phyloP scores from a whole-genome alignment of 140 eudicot genomes.

The Cichorium intybus region DNA sequence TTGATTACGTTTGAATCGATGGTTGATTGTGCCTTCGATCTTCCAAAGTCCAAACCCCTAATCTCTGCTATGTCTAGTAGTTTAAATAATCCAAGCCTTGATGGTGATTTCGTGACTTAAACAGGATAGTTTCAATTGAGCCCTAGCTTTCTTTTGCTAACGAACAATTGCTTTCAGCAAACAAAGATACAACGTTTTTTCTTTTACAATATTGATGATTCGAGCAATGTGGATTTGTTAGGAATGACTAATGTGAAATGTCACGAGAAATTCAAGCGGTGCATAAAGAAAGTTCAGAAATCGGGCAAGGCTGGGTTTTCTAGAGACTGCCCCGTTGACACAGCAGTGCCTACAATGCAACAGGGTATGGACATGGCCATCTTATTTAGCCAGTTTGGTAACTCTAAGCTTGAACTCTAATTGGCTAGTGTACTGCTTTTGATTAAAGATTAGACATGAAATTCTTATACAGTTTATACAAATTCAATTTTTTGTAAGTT shows the following conservation, averaged over 20 bases:
- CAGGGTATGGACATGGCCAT: slow-evolving; percentile 98
- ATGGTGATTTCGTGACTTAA: slow-evolving; percentile 11
- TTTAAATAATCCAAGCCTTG: neutral
- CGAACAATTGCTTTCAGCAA: slow-evolving; percentile 5
- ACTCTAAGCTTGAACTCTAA: slow-evolving; percentile 67
- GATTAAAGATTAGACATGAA: slow-evolving; percentile 4
- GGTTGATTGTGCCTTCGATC: neutral
- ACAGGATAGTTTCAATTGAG: slow-evolving; percentile 1
- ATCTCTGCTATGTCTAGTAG: neutral
- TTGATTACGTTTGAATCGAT: neutral
- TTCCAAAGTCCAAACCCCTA: too few species aligned
- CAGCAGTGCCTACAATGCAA: slow-evolving; percentile 78
- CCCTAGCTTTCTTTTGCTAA: slow-evolving; percentile 6
- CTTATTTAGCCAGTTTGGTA: slow-evolving; percentile 66
- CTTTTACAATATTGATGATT: neutral
- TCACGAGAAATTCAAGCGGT: slow-evolving; percentile 87
- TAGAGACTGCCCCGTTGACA: slow-evolving; percentile 53
- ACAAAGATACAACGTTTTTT: neutral
- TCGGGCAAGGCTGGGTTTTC: slow-evolving; percentile 79
- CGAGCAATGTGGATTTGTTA: slow-evolving; percentile 23
- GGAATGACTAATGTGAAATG: slow-evolving; percentile 79
- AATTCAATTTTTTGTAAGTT: slow-evolving; percentile 17
- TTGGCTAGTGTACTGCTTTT: neutral
- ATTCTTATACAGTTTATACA: slow-evolving; percentile 5
- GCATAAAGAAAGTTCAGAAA: slow-evolving; percentile 77